Evolutionary conservation across 1,284 basidiomycete genomes (phyloP), one percentile per base, ranked within the genome.

Genomic region (Ustilago lituana): DNA sequence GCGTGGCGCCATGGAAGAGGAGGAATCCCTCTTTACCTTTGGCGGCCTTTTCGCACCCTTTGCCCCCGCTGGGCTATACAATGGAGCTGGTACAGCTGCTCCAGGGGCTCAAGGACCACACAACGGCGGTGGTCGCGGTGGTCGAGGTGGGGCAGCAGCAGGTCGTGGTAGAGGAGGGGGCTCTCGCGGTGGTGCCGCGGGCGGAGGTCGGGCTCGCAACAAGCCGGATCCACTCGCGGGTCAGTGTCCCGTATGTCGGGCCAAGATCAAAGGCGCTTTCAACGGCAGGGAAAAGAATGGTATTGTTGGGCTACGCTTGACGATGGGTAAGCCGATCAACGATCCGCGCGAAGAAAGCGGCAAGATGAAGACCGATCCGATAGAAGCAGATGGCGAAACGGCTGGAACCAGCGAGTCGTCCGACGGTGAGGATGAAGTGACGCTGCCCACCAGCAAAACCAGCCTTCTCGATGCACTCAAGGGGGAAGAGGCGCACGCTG

Each of bases 241-340:
- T 2, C 67, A 67, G 11, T 79, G 77, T 37, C 77, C 77, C 9
- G 77, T 79, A 0, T 79, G 77, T 35, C 59, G 77, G 33, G 51
- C 71, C 19, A 58, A 64, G 29, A 77, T 79, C 47, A 66, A 64
- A 7, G 75, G 73, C 19, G 75, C 63, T 1, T 79, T 79, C 56
- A 73, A 67, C 14, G 72, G 74, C 15, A 38, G 54, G 22, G 57
- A 56, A 17, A 63, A 61, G 26, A 48, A 41, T 15, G 74, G 74
- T 5, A 49, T 76, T 6, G 27, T 71, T 1, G 76, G 76, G 6
- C 37, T 78, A n/a, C 67, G 73, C 11, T 40, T 78, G 29, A 63
- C 56, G 54, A 50, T 73, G 7, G 76, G 76, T 32, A 64, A 65
- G 24, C 74, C 76, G 1, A 38, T 58, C 39, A 50, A 68, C 29